Evolutionary conservation across 2,329 filamentous ascomycete genomes (phyloP), one percentile per base, ranked within the genome.

Genomic region (Nemania sp.): DNA sequence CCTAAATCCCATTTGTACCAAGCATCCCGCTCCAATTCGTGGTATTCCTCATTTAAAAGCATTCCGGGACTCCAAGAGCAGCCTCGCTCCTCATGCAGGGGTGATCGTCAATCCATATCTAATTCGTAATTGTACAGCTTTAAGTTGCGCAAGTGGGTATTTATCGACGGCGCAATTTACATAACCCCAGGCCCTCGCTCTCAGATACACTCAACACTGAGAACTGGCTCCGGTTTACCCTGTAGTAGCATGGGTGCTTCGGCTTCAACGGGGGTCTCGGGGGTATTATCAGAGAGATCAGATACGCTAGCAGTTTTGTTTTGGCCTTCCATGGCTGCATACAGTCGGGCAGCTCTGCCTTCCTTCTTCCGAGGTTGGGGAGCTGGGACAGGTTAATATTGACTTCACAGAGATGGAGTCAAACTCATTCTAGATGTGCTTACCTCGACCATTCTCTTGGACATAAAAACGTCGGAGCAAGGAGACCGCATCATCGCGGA

Each of bases 371-470:
- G 72, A 57, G 73, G 73, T 54, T 74, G 72, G 13, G 73, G 73
- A 10, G 73, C 73, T 74, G 39, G 25, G 21, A n/a, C 5, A 42
- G 9, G 18, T 12, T 10, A 52, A 53, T 2, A 42, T 67, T 70
- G 64, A 68, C 61, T 42, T 45, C 4, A 46, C 25, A 40, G 18
- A 6, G 20, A 49, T 46, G 45, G 17, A 29, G 18, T 29, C 45
- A n/a, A 11, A 48, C n/a, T 43, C 39, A 29, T n/a, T 32, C 6
- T 45, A 53, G 2, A 45, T 45, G 37, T 29, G 71, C 80, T 69
- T 78, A 91, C 90, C 91, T 81, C 95, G 90, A 65, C 91, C 92
- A 76, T 99, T 99, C 77, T 99, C 93, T 77, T 99, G 95, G 34
- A 99, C 91, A 75, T 99, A 99, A 76, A 99, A 99, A 60, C 94